Conservation (phyloP, 2,329 filamentous ascomycete genomes). For the Epichloe uncinata region DNA sequence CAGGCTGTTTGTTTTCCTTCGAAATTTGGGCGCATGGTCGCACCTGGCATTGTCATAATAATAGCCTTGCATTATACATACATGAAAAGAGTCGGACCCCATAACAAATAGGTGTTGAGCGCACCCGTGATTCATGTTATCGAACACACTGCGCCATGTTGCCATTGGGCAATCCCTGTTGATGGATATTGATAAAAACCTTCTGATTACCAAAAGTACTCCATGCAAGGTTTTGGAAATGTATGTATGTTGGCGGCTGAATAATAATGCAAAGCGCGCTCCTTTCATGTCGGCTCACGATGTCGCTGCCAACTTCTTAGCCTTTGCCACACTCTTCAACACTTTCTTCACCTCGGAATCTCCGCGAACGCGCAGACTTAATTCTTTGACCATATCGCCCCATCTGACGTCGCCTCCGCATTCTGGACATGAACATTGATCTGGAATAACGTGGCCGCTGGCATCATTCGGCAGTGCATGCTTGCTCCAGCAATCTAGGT, state of each 20-base stretch:
- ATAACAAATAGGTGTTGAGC: not conserved
- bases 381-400: constrained; percentile 69
- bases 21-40: not conserved
- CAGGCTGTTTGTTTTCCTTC: not conserved
- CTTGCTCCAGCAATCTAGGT: constrained; percentile 45
- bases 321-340: constrained; percentile 36
- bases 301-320: constrained; percentile 10
- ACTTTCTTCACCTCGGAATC: constrained; percentile 56
- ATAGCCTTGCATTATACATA: not conserved
- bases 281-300: not conserved
- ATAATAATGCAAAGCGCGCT: too few relatives aligned
- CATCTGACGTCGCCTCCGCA: constrained; percentile 54
- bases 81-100: not conserved
- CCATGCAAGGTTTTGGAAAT: too few relatives aligned
- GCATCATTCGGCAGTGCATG: constrained; percentile 31
- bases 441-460: constrained; percentile 45
- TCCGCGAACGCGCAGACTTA: constrained; percentile 61
- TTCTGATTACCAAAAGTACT: too few relatives aligned
- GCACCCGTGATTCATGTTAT: too few relatives aligned
- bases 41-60: not conserved
- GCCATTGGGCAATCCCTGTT: not conserved
- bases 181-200: not conserved
- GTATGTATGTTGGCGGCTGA: too few relatives aligned
- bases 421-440: constrained; percentile 54
- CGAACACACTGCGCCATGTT: not conserved